phyloP scores from a whole-genome alignment of 345 rosid genomes.

The Eucalyptus curtisii region DNA sequence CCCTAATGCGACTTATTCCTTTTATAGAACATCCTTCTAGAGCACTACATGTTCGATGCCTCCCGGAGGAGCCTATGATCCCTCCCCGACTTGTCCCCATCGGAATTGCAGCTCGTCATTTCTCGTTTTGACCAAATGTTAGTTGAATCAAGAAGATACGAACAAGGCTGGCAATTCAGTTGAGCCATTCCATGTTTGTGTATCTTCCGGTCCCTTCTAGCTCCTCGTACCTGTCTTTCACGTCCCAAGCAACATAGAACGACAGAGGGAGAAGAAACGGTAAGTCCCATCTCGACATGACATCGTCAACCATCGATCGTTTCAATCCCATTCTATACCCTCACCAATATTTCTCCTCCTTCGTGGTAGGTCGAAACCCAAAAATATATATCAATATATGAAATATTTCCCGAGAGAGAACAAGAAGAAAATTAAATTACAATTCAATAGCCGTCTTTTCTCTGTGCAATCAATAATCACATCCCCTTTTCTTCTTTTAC shows the following conservation, averaged over 20 bases:
- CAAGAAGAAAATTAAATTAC: background rate
- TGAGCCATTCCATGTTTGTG: background rate
- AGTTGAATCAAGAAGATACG: background rate
- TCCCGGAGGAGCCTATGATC: background rate
- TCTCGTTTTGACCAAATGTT: background rate
- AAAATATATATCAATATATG: too few species aligned
- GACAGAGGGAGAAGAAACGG: background rate
- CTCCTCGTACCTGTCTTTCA: background rate
- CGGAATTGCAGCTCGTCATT: background rate
- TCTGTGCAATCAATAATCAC: background rate
- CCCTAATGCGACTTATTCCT: background rate
- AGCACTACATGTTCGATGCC: background rate
- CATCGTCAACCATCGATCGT: background rate
- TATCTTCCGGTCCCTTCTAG: background rate
- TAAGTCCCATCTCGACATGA: background rate
- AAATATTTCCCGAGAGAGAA: background rate
- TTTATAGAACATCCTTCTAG: background rate
- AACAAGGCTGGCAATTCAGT: background rate
- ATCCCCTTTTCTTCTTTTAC: background rate
- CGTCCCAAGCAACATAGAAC: background rate
- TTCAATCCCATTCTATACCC: background rate
- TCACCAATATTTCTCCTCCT: background rate
- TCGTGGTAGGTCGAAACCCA: background rate
- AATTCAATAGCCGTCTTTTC: background rate
- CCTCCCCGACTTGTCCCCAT: background rate